Evolutionary conservation across 1,284 basidiomycete species (phyloP), one percentile per base, ranked within the genome.

Genomic region (Vanrija sp.): DNA sequence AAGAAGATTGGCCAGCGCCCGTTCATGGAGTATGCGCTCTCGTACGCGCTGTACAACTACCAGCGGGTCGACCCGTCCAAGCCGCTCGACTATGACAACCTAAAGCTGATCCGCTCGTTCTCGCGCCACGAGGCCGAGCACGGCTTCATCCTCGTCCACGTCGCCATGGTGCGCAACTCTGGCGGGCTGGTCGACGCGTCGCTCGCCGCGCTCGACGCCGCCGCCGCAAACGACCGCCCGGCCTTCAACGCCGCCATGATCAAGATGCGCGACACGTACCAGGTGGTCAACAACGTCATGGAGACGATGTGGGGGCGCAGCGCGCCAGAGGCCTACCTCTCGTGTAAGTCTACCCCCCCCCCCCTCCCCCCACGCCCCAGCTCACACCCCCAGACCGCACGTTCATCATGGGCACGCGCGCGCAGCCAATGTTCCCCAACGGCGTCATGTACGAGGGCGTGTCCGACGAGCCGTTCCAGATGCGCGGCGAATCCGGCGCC

Each of bases 41-140:
- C 57, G 27, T 59, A 59, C 25, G 57, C 57, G 19, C 54, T 59
- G 15, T 59, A 59, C 57, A 59, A 59, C 57, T 59, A 59, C 51
- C 48, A 50, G 41, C 53, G 54, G 31, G 50, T 47, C 41, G 57
- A 56, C 53, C 38, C 47, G 25, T 42, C 18, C 27, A 47, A 47
- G 45, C 38, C 31, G 2, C 45, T 59, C 41, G 53, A 59, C 47
- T 59, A 53, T 20, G 57, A 56, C 36, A 59, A 59, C 54, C 48
- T 49, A 37, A 54, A 59, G 47, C 54, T 59, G 20, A 59, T 59
- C 42, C 57, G 57, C 25, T 51, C 53, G 19, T 59, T 59, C 54
- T 59, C 57, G 14, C 53, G 57, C 27, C 53, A 55, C 54, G 45
- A 47, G 23, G 57, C 53, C 42, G 57, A 59, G 53, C 47, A 55